phyloP scores from a whole-genome alignment of 805 yeast species.

The Ogataea haglerorum region DNA sequence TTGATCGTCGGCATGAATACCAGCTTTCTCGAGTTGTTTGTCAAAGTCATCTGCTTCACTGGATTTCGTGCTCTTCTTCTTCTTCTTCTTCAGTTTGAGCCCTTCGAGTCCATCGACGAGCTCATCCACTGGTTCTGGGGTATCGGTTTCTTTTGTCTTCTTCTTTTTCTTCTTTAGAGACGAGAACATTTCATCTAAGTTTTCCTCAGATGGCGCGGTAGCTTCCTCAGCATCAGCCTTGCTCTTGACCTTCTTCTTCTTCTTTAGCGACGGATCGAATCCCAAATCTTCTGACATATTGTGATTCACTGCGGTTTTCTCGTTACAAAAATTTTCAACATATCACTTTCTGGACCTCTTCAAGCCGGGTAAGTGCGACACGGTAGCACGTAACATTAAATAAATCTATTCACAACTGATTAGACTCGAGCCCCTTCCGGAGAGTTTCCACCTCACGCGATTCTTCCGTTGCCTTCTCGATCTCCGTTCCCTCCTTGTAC shows the following conservation, averaged over 20 bases:
- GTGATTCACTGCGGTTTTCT: neutral
- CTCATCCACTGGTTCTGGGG: constrained; percentile 38
- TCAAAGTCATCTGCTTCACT: constrained; percentile 78
- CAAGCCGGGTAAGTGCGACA: constrained; percentile 12
- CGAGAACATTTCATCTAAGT: constrained; percentile 63
- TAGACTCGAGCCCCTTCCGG: constrained; percentile 26
- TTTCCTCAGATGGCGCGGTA: constrained; percentile 38
- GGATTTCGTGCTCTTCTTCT: constrained; percentile 59
- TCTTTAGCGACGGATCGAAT: constrained; percentile 71
- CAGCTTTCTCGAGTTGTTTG: constrained; percentile 85
- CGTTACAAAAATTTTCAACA: constrained; percentile 16
- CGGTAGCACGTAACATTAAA: constrained; percentile 3
- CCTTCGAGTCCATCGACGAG: constrained; percentile 65
- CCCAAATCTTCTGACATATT: constrained; percentile 46
- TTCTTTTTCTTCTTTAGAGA: constrained; percentile 88
- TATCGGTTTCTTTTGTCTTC: constrained; percentile 51
- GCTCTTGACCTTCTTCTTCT: constrained; percentile 65
- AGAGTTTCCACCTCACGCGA: constrained; percentile 38
- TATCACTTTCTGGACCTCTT: neutral
- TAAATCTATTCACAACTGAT: constrained; percentile 4
- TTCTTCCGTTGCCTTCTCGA: constrained; percentile 46
- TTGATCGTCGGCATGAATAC: constrained; percentile 54
- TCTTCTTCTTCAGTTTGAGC: constrained; percentile 73
- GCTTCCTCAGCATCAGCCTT: constrained; percentile 33
- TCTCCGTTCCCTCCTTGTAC: constrained; percentile 49